Evolutionary conservation across 228 moss, liverwort and hornwort genomes (phyloP).

Genomic region (Sphagnum fallax): DNA sequence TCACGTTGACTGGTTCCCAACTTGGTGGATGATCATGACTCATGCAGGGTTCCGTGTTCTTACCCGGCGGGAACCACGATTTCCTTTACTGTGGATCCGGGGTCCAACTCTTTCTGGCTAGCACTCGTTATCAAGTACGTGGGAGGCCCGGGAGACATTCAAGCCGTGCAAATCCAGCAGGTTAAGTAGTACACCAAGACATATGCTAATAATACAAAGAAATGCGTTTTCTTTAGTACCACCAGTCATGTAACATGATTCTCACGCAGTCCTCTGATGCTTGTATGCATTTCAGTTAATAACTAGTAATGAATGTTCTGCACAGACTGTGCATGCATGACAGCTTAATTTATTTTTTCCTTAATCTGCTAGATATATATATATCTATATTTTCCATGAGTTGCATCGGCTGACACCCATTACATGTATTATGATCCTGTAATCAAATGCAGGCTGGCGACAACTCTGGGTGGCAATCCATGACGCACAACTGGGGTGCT

Average conservation of each 20-base stretch:
- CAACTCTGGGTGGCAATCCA: neutral
- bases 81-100: slow-evolving; percentile 1
- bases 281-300: neutral
- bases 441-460: slow-evolving; percentile 1
- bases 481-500: slow-evolving; percentile 10
- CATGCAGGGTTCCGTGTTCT: slow-evolving; percentile 1
- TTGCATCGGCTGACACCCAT: neutral
- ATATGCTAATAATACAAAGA: neutral
- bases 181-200: neutral
- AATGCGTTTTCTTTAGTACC: no score
- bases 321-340: neutral
- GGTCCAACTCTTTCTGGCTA: slow-evolving; percentile 2
- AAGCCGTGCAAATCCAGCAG: slow-evolving; percentile 5
- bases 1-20: neutral
- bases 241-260: no score
- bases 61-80: neutral
- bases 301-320: neutral
- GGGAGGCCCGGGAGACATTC: slow-evolving; percentile 2
- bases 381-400: neutral
- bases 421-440: neutral
- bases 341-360: neutral
- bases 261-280: no score
- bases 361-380: neutral
- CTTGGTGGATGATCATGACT: neutral
- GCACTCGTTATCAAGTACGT: slow-evolving; percentile 3